These are phyloP conservation scores for Pelargonium citronellum DNA, from an alignment of 441 rosid species.

Conservation along the genomic window DNA sequence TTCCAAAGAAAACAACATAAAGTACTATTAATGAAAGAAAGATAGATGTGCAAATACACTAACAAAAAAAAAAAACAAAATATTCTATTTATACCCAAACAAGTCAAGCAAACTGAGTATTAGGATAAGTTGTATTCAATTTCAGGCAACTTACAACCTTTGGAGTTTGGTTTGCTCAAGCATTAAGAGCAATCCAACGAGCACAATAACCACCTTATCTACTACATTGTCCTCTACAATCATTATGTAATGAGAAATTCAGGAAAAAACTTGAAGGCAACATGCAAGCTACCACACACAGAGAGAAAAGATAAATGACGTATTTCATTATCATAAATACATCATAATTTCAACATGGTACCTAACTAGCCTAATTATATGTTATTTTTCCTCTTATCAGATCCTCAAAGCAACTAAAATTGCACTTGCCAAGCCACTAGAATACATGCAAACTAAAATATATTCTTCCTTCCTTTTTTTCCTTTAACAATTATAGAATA, in stretches of 20 bases:
- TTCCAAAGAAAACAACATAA: background rate
- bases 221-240: background rate
- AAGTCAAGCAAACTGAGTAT: background rate
- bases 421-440: too few species aligned
- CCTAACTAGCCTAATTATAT: background rate
- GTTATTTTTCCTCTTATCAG: background rate
- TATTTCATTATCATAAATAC: background rate
- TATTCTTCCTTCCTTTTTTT: too few species aligned
- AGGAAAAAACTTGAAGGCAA: background rate
- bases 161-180: background rate
- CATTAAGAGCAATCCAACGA: background rate
- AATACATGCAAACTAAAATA: too few species aligned
- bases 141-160: background rate
- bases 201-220: background rate
- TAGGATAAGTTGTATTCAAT: too few species aligned
- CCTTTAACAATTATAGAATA: too few species aligned
- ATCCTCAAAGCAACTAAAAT: background rate
- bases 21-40: background rate
- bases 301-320: background rate
- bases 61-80: background rate
- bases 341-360: background rate
- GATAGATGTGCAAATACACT: background rate
- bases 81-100: background rate
- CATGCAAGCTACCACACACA: background rate
- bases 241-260: background rate